Conservation (phyloP, 331 rosid genomes). For the Phaseolus coccineus region DNA sequence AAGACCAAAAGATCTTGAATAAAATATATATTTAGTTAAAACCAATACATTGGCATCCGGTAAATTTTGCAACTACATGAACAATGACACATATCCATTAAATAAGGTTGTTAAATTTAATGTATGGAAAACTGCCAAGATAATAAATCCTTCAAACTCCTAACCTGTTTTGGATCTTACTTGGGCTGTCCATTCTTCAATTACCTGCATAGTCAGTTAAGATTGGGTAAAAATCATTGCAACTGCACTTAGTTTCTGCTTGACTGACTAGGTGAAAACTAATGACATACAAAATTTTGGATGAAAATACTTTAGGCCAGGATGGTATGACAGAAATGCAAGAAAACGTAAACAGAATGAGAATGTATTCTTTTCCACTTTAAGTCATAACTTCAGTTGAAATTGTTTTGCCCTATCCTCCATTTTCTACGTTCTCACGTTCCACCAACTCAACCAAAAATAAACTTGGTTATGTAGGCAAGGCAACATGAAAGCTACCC, state of each 20-base stretch:
- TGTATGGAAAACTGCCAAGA: constrained; percentile 11
- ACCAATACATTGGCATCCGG: not conserved
- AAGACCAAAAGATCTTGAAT: not conserved
- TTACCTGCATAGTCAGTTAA: constrained; percentile 51
- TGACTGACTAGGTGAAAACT: not conserved
- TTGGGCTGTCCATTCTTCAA: constrained; percentile 63
- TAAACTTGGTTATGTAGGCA: constrained; percentile 33
- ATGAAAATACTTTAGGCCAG: constrained; percentile 10
- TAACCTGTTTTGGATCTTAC: constrained; percentile 59
- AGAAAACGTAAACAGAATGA: constrained; percentile 22
- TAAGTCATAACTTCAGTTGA: not conserved
- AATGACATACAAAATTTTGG: not conserved
- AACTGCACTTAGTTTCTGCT: not conserved
- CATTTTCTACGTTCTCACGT: not conserved
- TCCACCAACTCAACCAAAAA: constrained; percentile 16
- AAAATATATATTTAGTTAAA: constrained; percentile 19
- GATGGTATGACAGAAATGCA: constrained; percentile 13
- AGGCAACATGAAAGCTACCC: constrained; percentile 42
- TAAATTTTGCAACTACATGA: constrained; percentile 27
- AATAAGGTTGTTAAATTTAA: constrained; percentile 17
- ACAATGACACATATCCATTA: constrained; percentile 33
- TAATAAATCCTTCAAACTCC: constrained; percentile 33
- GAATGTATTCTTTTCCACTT: not conserved
- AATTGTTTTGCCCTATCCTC: constrained; percentile 15
- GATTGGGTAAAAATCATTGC: constrained; percentile 27